Conservation (phyloP, 768 basidiomycete species). For the Tylopilus rubrobrunneus region DNA sequence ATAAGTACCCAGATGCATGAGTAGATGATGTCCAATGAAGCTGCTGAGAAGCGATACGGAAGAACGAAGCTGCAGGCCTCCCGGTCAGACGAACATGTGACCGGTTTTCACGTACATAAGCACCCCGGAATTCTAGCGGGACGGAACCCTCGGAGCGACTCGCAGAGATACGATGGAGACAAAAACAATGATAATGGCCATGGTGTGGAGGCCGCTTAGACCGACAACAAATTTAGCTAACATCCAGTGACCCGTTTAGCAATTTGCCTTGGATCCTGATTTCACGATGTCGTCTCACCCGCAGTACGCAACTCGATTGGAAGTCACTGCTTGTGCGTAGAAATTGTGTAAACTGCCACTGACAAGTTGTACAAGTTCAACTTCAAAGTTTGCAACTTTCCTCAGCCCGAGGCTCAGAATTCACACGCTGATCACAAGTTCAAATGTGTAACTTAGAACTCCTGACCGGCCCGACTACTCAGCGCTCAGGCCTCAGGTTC, state of each 20-base stretch:
- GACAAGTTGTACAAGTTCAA: no score
- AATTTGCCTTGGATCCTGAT: background rate
- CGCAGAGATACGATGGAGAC: background rate
- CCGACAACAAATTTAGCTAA: background rate
- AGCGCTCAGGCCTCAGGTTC: no score
- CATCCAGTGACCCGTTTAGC: background rate
- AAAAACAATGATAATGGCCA: background rate
- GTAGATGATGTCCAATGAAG: no score
- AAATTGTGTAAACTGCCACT: no score
- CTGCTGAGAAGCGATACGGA: background rate
- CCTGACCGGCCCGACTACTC: no score
- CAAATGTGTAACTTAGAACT: no score
- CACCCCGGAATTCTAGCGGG: background rate
- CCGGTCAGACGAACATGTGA: background rate
- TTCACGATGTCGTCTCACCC: background rate
- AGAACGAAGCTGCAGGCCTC: background rate
- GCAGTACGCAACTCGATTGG: background rate
- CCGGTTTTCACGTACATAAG: background rate
- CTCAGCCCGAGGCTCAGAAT: no score
- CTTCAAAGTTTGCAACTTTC: no score
- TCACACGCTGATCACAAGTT: no score
- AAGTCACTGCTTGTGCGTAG: no score
- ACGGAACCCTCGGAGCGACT: background rate
- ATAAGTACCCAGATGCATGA: no score
- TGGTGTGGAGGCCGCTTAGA: background rate